Base-by-base conservation (phyloP, 176 grass and related monocot species). In the Pontederia crassipes region DNA sequence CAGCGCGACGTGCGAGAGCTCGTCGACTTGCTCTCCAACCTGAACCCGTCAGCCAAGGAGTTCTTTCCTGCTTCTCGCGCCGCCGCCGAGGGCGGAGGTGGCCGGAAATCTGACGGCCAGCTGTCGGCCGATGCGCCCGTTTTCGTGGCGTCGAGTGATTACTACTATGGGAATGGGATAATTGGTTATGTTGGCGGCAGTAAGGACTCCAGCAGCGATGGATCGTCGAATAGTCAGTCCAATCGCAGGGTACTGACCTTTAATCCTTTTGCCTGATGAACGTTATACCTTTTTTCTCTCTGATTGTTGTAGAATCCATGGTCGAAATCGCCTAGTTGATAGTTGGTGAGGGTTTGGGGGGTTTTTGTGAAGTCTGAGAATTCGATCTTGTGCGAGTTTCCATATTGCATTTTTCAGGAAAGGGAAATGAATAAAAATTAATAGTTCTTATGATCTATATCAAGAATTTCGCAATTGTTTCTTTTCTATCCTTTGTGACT, bases 171-270 rank as follows among this genome's bases (percentile, higher is more conserved):
- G 63, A 55, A 55, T 54, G 12, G 32, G 28, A 71, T 50, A 12
- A 70, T 75, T 52, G 55, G 52, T 14, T 59, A 61, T 20, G 62
- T 10, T 11, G 70, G n/a, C 20, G 59, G 61, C 64, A 62, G 61
- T 58, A 89, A 66, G 50, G 82, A 81, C 67, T 75, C 71, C 12
- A 70, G 86, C 57, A 64, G 73, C 68, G 70, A 73, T 65, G 74
- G 55, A 63, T 73, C 59, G 13, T 17, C 50, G 49, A 73, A 64
- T 40, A 68, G 58, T 72, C 70, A 68, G 57, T 76, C 75, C 10
- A 74, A 75, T 35, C 82, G 82, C 54, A 82, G 54, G 73, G 87
- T 90, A 28, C 1, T 65, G 48, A 8, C 46, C 28, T 50, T 27
- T 11, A 20, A 50, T 52, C 62, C 45, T 65, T 65, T 11, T 10